phyloP scores from a whole-genome alignment of 2,329 filamentous ascomycete genomes.

The Leptographium radiaticola region DNA sequence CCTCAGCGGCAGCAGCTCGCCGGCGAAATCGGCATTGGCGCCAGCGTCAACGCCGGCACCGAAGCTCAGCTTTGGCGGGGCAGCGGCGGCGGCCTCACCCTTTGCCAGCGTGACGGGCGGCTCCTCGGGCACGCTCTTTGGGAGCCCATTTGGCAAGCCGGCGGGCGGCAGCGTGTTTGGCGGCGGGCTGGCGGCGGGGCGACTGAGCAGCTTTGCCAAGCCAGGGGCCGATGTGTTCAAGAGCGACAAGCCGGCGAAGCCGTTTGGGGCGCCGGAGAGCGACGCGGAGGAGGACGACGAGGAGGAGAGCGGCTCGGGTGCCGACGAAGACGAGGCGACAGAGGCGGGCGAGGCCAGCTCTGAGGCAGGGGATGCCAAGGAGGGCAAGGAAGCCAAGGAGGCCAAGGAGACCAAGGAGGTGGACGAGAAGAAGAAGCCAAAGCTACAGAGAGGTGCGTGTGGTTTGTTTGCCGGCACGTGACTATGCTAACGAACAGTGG shows the following conservation, averaged over 20 bases:
- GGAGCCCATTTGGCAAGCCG: constrained; percentile 29
- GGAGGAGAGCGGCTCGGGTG: constrained; percentile 9
- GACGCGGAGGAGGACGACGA: constrained; percentile 41
- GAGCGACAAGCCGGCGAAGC: constrained; percentile 50
- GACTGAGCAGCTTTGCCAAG: constrained; percentile 58
- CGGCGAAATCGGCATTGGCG: constrained; percentile 16
- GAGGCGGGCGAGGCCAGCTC: constrained; percentile 27
- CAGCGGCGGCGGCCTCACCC: constrained; percentile 25
- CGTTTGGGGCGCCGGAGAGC: constrained; percentile 66
- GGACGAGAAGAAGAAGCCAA: constrained; percentile 52
- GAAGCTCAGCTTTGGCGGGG: constrained; percentile 36
- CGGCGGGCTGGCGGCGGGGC: constrained; percentile 24
- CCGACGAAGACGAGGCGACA: constrained; percentile 33
- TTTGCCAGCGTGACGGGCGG: constrained; percentile 23
- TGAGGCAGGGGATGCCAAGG: constrained; percentile 20
- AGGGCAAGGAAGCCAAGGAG: constrained; percentile 22
- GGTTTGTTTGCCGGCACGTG: neutral
- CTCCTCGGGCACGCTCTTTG: constrained; percentile 2
- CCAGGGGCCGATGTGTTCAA: constrained; percentile 35
- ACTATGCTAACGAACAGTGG: constrained; percentile 31
- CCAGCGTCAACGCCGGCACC: constrained; percentile 17
- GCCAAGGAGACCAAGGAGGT: constrained; percentile 18
- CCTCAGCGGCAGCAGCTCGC: constrained; percentile 16
- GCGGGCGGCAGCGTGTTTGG: constrained; percentile 40
- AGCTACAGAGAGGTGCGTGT: constrained; percentile 55